These are phyloP conservation scores for Pseudocohnilembus persalinus DNA, from an alignment of 169 alveolate species.

Conservation along the genomic window DNA sequence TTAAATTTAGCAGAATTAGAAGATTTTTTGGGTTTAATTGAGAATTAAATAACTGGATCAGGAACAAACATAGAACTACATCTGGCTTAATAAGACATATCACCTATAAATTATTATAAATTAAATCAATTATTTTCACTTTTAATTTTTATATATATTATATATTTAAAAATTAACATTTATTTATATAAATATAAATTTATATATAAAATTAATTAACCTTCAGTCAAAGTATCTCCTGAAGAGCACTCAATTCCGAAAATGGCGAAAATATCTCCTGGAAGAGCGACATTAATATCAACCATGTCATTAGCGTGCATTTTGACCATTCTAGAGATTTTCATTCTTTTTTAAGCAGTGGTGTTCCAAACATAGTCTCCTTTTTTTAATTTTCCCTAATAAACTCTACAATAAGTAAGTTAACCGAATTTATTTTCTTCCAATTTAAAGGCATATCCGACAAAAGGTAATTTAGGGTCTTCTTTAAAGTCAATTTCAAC, in stretches of 20 bases:
- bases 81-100: conserved; percentile 29
- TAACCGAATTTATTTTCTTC: conserved; percentile 91
- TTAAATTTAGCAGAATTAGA: conserved; percentile 74
- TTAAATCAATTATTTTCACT: background rate
- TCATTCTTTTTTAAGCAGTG: conserved; percentile 74
- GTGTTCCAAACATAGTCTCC: conserved; percentile 79
- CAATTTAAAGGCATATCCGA: conserved; percentile 93
- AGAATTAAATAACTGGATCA: conserved; percentile 92
- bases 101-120: background rate
- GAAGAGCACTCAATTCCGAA: conserved; percentile 93
- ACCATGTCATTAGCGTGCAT: conserved; percentile 95
- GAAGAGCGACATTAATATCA: conserved; percentile 89
- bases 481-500: conserved; percentile 47
- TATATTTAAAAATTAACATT: too few relatives aligned
- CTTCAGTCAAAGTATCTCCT: conserved; percentile 93
- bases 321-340: conserved; percentile 82
- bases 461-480: conserved; percentile 85
- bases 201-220: conserved; percentile 38
- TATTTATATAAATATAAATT: background rate
- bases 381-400: conserved; percentile 75
- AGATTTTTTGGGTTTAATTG: conserved; percentile 80
- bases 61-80: conserved; percentile 90
- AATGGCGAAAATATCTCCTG: conserved; percentile 97
- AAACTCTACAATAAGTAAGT: conserved; percentile 91
- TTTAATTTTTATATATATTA: too few relatives aligned